These are phyloP conservation scores for Selaginella tamariscina DNA, from an alignment of 75 land plant genomes.

Conservation along the genomic window DNA sequence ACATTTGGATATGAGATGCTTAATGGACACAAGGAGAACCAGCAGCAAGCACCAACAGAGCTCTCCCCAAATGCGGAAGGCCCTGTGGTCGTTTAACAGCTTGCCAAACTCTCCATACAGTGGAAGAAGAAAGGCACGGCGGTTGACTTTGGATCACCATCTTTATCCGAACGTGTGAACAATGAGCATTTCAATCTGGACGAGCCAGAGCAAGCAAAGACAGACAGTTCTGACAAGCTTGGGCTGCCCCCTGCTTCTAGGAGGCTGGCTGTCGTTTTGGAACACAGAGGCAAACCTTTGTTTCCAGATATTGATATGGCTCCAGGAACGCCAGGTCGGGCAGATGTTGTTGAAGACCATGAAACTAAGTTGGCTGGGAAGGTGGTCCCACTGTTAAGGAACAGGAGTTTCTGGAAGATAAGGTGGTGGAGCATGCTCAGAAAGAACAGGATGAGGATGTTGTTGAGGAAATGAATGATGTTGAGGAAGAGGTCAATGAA, in stretches of 20 bases:
- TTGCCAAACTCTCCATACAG: constrained; percentile 6
- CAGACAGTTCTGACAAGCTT: neutral
- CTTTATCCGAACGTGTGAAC: neutral
- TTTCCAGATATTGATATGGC: neutral
- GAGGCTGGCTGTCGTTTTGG: neutral
- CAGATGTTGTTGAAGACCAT: no score
- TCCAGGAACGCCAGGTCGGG: neutral
- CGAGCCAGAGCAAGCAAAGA: neutral
- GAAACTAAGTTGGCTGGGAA: no score
- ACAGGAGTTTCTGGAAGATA: no score
- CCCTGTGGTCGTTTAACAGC: neutral
- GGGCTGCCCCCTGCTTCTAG: neutral
- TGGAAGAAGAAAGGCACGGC: neutral
- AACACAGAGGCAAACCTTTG: neutral
- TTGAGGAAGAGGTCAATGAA: neutral
- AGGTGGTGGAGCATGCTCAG: neutral
- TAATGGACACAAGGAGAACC: neutral
- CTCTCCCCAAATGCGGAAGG: no score
- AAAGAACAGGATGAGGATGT: neutral
- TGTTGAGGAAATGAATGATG: neutral
- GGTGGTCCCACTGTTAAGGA: no score
- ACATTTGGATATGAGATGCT: constrained; percentile 8
- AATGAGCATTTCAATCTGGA: constrained; percentile 2
- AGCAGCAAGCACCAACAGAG: no score
- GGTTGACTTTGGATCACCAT: neutral